Evolutionary conservation across 2,329 filamentous ascomycete species (phyloP).

Genomic region (Aureobasidium vineae): DNA sequence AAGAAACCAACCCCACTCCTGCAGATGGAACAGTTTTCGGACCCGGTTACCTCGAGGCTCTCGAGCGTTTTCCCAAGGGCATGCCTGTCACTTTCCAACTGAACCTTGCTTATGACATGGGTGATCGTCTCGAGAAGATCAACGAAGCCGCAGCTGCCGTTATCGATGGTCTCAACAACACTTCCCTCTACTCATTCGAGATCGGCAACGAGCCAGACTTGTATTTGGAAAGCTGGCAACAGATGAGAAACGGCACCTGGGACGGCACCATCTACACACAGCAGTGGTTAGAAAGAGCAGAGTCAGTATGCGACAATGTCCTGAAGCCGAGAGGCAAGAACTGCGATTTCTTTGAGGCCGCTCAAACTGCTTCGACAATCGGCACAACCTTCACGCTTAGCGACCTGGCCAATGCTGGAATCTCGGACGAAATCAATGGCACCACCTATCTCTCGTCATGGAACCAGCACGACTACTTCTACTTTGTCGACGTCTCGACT

Average conservation of each 20-base stretch:
- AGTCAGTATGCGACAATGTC: constrained; percentile 47
- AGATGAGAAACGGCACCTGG: constrained; percentile 48
- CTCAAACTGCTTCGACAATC: constrained; percentile 52
- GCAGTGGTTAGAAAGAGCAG: constrained; percentile 49
- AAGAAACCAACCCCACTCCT: constrained; percentile 44
- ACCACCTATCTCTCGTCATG: constrained; percentile 44
- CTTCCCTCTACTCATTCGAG: constrained; percentile 45
- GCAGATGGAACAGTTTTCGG: constrained; percentile 50
- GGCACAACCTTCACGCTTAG: constrained; percentile 51
- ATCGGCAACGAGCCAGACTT: constrained; percentile 48
- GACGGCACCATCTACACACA: constrained; percentile 46
- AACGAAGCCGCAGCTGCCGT: constrained; percentile 44
- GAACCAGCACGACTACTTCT: constrained; percentile 57
- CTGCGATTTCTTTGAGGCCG: constrained; percentile 51
- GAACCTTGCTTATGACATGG: constrained; percentile 50
- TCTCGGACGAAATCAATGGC: constrained; percentile 41
- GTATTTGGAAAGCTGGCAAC: constrained; percentile 42
- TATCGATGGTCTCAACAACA: constrained; percentile 40
- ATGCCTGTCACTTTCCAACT: constrained; percentile 53
- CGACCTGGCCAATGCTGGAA: constrained; percentile 44
- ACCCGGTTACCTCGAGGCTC: constrained; percentile 47
- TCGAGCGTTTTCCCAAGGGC: constrained; percentile 51
- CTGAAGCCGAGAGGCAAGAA: constrained; percentile 44
- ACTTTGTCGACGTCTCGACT: constrained; percentile 51
- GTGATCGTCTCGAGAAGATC: constrained; percentile 48